phyloP scores from a whole-genome alignment of 768 basidiomycete species.

The Amanita polypyramis region DNA sequence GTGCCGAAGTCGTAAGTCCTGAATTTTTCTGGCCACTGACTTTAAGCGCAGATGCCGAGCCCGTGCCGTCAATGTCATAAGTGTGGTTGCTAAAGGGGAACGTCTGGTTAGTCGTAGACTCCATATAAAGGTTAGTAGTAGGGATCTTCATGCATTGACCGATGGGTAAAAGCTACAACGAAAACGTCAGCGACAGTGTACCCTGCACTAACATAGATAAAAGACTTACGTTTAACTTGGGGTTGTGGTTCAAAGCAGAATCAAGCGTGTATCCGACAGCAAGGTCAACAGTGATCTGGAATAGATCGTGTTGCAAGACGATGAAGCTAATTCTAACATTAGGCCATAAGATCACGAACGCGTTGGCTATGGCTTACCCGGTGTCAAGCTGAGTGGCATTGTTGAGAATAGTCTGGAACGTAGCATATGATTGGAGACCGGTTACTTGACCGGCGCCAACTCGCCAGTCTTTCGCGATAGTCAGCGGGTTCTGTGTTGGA shows the following conservation, averaged over 20 bases:
- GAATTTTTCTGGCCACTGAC: slow-evolving; percentile 15
- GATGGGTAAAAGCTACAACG: slow-evolving; percentile 54
- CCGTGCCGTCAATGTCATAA: slow-evolving; percentile 29
- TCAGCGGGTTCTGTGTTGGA: not conserved
- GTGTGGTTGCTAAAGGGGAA: slow-evolving; percentile 45
- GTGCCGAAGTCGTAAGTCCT: slow-evolving; percentile 5
- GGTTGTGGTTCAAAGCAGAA: slow-evolving; percentile 56
- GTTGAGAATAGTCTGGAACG: slow-evolving; percentile 65
- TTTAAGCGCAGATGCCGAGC: slow-evolving; percentile 21
- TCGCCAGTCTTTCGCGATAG: slow-evolving; percentile 56
- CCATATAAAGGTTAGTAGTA: slow-evolving; percentile 65
- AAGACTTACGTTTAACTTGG: slow-evolving; percentile 49
- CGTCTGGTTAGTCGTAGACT: slow-evolving; percentile 63
- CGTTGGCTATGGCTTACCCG: slow-evolving; percentile 33
- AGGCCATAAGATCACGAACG: not conserved
- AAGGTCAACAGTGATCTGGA: slow-evolving; percentile 76
- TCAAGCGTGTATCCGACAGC: slow-evolving; percentile 82
- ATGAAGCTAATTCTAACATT: slow-evolving; percentile 47
- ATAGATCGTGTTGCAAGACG: slow-evolving; percentile 84
- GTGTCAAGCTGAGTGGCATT: slow-evolving; percentile 52
- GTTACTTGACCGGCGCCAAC: slow-evolving; percentile 68
- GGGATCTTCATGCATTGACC: slow-evolving; percentile 65
- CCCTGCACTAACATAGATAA: not conserved
- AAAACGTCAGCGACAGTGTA: not conserved
- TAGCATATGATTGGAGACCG: slow-evolving; percentile 53